Evolutionary conservation across 2,329 filamentous ascomycete species (phyloP), one percentile per base, ranked within the genome.

Genomic region (Thermoascus crustaceus): DNA sequence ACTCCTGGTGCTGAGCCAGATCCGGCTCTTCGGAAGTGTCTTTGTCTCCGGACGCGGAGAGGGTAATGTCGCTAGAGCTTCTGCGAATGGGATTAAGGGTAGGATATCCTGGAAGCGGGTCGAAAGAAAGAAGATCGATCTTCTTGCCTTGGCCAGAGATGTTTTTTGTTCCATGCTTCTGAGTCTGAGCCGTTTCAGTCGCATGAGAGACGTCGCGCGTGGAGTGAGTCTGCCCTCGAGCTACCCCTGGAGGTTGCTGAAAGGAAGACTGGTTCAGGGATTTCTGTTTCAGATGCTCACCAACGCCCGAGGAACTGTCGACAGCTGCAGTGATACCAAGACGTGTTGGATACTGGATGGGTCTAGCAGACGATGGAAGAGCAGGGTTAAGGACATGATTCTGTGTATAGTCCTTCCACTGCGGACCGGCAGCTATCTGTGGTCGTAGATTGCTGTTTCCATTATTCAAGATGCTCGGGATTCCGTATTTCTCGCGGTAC

Each of bases 401-500:
- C 26, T 29, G 26, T 10, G 14, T 17, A 29, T 13, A 29, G 26
- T 11, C 18, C 5, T 16, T 34, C 44, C 38, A 37, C 25, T 31
- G 38, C 22, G 43, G 35, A n/a, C 22, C 27, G 35, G 32, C 39
- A 9, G 22, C 32, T 18, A 16, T 13, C 21, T 44, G 42, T 17
- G 38, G 19, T 32, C 52, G 46, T 5, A 42, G 34, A 17, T 41
- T 36, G 21, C 32, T 41, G 39, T 49, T 43, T 22, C 38, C 44
- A 14, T 40, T 35, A 14, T 48, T 41, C 17, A 49, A 32, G 2
- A 63, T 38, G 30, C 57, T 60, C 1, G 53, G 35, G 1, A 61
- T 37, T 5, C 43, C 40, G 38, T 55, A 48, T 46, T 69, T 67
- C 35, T 77, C 69, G 35, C 66, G 63, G 50, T 67, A 78, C 76